Conservation (phyloP, 83 land plant species). For the Picea abies region DNA sequence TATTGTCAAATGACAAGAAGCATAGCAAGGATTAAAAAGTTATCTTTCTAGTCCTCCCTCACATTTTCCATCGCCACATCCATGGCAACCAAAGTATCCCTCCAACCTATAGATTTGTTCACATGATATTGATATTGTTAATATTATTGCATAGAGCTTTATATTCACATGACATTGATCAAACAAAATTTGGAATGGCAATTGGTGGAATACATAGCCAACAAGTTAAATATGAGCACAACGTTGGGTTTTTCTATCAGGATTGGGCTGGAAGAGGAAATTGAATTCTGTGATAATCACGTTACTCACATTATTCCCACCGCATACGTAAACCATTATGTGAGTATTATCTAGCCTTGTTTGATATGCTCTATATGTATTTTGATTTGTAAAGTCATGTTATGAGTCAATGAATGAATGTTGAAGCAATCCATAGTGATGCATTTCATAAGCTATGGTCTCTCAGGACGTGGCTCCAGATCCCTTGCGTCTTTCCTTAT, state of each 20-base stretch:
- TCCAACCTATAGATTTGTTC: too few species aligned
- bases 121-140: background rate
- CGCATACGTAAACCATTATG: background rate
- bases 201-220: background rate
- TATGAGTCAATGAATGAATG: too few species aligned
- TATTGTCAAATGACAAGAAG: background rate
- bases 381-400: too few species aligned
- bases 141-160: too few species aligned
- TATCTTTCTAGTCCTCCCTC: background rate
- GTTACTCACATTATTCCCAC: slow-evolving; percentile 6
- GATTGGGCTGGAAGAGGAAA: background rate
- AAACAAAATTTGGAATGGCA: background rate
- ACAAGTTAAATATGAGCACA: background rate
- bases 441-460: too few species aligned
- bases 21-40: background rate
- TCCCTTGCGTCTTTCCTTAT: too few species aligned
- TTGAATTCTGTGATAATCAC: background rate
- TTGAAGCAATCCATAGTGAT: too few species aligned
- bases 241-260: background rate
- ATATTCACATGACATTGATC: background rate
- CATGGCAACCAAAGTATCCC: background rate
- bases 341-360: background rate
- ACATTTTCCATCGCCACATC: background rate
- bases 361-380: too few species aligned
- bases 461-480: too few species aligned